These are phyloP conservation scores for Theobroma grandiflorum DNA, from an alignment of 441 rosid genomes.

Conservation along the genomic window DNA sequence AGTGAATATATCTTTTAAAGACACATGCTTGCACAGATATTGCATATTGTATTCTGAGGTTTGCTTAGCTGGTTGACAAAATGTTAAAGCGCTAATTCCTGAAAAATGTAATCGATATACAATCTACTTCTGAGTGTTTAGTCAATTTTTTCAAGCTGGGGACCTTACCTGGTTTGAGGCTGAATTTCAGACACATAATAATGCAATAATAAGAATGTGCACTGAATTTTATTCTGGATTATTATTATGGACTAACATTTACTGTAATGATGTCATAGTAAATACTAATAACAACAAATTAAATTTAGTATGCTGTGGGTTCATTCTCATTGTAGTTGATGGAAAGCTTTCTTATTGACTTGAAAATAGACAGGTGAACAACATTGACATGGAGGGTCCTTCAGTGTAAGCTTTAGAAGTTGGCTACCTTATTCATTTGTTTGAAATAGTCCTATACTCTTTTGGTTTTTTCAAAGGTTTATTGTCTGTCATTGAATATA, in stretches of 20 bases:
- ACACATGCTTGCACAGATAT: background rate
- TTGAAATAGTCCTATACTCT: background rate
- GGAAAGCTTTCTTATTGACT: background rate
- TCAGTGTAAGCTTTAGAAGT: background rate
- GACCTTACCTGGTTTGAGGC: background rate
- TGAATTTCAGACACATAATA: slow-evolving; percentile 1
- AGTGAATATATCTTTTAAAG: slow-evolving; percentile 16
- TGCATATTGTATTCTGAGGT: background rate
- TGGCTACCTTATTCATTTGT: background rate
- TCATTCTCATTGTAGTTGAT: background rate
- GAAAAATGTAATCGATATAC: background rate
- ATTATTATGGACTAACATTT: background rate
- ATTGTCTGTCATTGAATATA: background rate
- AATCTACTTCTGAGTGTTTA: background rate
- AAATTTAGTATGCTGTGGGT: background rate
- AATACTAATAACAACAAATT: background rate
- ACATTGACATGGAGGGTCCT: background rate
- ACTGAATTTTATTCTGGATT: slow-evolving; percentile 6
- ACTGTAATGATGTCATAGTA: background rate
- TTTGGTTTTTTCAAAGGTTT: background rate
- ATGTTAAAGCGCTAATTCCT: slow-evolving; percentile 11
- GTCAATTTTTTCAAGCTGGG: background rate
- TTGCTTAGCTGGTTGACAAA: slow-evolving; percentile 13
- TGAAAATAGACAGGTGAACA: background rate
- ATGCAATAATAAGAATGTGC: background rate